Percentiles rank a stretch among this genome's conserved stretches.
These are phyloP conservation scores for Alternaria dauci DNA, from an alignment of 2,329 filamentous ascomycete genomes.

Conservation along the genomic window DNA sequence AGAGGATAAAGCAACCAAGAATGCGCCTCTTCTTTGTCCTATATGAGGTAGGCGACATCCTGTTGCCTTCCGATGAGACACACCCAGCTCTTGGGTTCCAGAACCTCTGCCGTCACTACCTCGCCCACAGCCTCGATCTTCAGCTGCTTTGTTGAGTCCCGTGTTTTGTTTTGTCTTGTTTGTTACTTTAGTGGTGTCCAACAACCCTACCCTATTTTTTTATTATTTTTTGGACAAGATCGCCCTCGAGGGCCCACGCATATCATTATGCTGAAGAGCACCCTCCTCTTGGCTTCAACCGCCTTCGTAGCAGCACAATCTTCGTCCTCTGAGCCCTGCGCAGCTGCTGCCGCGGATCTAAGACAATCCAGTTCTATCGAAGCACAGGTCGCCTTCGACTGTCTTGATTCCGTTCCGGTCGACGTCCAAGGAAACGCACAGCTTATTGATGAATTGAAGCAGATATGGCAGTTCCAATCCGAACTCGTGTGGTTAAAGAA, in stretches of 20 bases:
- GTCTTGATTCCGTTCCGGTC: slow-evolving; percentile 45
- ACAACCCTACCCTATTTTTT: not conserved
- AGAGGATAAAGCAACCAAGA: slow-evolving; percentile 1
- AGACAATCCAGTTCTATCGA: slow-evolving; percentile 13
- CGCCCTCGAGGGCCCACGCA: not conserved
- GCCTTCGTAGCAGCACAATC: slow-evolving; percentile 26
- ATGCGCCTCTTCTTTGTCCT: slow-evolving; percentile 9
- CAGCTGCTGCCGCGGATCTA: slow-evolving; percentile 20
- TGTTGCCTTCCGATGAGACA: slow-evolving; percentile 13
- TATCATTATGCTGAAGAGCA: slow-evolving; percentile 20
- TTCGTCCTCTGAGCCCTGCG: slow-evolving; percentile 29
- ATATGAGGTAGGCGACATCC: slow-evolving; percentile 13
- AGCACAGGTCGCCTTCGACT: slow-evolving; percentile 36
- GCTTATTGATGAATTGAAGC: slow-evolving; percentile 43
- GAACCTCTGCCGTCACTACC: not conserved
- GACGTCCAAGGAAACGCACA: slow-evolving; percentile 32
- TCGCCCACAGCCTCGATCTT: not conserved
- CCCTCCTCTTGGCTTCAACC: slow-evolving; percentile 23
- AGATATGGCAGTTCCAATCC: slow-evolving; percentile 49
- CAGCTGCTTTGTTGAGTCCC: not conserved
- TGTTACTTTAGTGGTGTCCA: not conserved
- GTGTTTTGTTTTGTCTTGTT: slow-evolving; percentile 3
- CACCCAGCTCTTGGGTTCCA: slow-evolving; percentile 8
- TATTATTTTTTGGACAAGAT: not conserved
- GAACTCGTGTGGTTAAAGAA: slow-evolving; percentile 47